Conservation (phyloP, 1,284 basidiomycete genomes). For the Erythrobasidium hasegawianum region DNA sequence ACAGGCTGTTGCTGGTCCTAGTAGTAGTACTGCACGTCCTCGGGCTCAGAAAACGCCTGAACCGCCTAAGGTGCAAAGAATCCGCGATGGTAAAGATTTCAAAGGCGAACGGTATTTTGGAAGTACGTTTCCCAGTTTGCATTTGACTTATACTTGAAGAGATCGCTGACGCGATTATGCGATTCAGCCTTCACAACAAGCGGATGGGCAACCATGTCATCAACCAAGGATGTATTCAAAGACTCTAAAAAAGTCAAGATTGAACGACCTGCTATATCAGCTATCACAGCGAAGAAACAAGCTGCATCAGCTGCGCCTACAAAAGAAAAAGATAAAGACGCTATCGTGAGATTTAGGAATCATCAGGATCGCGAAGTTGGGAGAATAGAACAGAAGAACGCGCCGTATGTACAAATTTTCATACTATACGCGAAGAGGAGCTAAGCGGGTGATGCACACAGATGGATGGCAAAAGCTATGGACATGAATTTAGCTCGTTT, state of each 20-base stretch:
- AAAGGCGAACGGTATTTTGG: slow-evolving; percentile 25
- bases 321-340: slow-evolving; percentile 12
- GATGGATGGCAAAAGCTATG: slow-evolving; percentile 30
- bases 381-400: slow-evolving; percentile 20
- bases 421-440: background rate
- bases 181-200: slow-evolving; percentile 19
- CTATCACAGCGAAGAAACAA: slow-evolving; percentile 25
- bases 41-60: too few relatives aligned
- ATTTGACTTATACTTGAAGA: background rate
- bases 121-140: slow-evolving; percentile 6
- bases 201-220: slow-evolving; percentile 17
- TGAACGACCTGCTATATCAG: slow-evolving; percentile 19
- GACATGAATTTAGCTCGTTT: slow-evolving; percentile 22
- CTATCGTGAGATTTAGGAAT: slow-evolving; percentile 28
- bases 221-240: slow-evolving; percentile 24
- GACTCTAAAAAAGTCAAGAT: slow-evolving; percentile 14
- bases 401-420: background rate
- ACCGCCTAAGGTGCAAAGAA: background rate
- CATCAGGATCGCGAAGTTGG: slow-evolving; percentile 27
- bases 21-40: too few relatives aligned
- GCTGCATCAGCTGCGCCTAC: slow-evolving; percentile 13
- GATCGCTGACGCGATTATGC: background rate
- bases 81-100: slow-evolving; percentile 26
- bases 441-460: background rate
- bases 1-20: slow-evolving; percentile 6